Base-by-base conservation (phyloP, 2,329 filamentous ascomycete genomes). In the Blumeria hordei region DNA sequence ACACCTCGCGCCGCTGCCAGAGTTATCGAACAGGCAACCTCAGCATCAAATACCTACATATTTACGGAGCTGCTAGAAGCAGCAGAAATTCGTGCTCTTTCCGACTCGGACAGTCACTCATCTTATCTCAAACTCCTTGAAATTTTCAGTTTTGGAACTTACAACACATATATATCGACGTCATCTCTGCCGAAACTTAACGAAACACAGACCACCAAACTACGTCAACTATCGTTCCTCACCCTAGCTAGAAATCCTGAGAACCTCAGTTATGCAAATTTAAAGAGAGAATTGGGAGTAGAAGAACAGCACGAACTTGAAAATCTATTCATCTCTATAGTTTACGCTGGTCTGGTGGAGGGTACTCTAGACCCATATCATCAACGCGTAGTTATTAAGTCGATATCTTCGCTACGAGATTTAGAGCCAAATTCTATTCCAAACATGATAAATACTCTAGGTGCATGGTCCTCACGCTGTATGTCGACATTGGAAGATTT, bases 111-210 rank as follows among this genome's bases (percentile, higher is more conserved):
- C 37, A 83, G 93, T 52, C 77, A 82, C 62, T 70, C 73, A 1
- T 61, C 70, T 3, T 70, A 86, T 68, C 73, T 92, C 53, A 77
- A 72, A 1, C 75, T 94, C 12, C 81, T 98, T 47, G 76, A 88
- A 68, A 81, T 93, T 63, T 98, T 98, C 69, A 85, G 88, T 57
- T 87, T 92, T 74, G 92, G 90, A 58, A 94, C 87, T 57, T 95
- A 87, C 72, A 71, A 76, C 57, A 77, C 82, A 62, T 95, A 94
- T 71, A 64, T 60, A 21, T 59, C 63, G n/a, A 66, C 68, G n/a
- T 55, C 67, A 18, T 61, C 62, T 59, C 80, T 95, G 2, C 92
- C 90, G 2, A 58, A 72, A 7, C 78, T 98, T 52, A 82, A 76
- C 65, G 74, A 78, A 0, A 72, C 77, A 55, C 92, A 98, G 70